A percentile compares a stretch with the other conserved stretches of the same genome.
phyloP scores from a whole-genome alignment of 352 stramenopile species.

The Blastocystis sp. region DNA sequence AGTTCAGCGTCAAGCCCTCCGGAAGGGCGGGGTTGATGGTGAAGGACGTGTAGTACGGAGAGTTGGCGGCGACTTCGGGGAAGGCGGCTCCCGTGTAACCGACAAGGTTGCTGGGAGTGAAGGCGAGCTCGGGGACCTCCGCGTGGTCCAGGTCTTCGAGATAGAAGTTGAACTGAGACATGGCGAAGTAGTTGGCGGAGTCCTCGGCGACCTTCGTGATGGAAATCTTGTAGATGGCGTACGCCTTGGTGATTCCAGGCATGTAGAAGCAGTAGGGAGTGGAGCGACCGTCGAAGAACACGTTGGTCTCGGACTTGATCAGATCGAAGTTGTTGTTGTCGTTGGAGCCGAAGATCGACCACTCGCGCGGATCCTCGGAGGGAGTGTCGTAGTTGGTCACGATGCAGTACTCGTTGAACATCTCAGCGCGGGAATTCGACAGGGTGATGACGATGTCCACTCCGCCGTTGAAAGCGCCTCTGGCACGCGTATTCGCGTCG shows the following conservation, averaged over 20 bases:
- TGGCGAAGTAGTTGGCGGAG: neutral
- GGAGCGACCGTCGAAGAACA: neutral
- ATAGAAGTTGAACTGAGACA: constrained; percentile 18
- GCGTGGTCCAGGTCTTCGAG: constrained; percentile 27
- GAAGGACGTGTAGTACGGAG: constrained; percentile 35
- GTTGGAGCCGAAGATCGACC: neutral
- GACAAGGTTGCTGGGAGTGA: constrained; percentile 32
- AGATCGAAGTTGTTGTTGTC: neutral
- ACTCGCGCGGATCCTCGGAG: neutral
- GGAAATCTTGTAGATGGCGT: neutral
- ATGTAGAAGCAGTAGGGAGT: constrained; percentile 8
- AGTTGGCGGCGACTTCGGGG: neutral
- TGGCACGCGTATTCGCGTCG: neutral
- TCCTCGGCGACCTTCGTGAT: neutral
- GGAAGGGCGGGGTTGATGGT: constrained; percentile 17
- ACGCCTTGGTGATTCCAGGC: neutral
- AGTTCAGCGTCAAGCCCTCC: neutral
- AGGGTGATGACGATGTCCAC: neutral
- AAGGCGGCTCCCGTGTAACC: constrained; percentile 8
- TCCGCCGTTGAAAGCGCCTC: neutral
- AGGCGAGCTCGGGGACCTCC: neutral
- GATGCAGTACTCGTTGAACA: constrained; percentile 17
- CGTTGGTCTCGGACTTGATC: neutral
- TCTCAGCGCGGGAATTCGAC: neutral
- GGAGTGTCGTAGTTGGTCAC: neutral